Percentiles rank a stretch among this genome's conserved stretches.
Conservation (phyloP, 768 basidiomycete species). For the Aureoboletus auriporus region DNA sequence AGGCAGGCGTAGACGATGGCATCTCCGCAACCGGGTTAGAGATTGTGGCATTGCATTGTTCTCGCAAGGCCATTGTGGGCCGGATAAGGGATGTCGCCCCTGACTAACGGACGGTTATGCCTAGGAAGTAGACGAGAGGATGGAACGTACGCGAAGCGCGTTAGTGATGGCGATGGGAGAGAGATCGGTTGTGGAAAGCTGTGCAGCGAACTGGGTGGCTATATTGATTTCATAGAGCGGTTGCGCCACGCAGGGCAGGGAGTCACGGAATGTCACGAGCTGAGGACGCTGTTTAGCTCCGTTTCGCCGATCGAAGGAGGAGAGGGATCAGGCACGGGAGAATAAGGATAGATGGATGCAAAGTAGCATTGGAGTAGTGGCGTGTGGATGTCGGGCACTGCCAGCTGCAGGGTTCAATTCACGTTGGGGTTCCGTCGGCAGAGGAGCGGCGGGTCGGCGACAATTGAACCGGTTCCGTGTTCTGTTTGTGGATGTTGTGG, state of each 20-base stretch:
- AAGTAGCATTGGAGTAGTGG: not conserved
- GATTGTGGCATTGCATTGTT: too few relatives aligned
- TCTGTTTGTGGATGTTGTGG: slow-evolving; percentile 11
- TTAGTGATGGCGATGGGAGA: slow-evolving; percentile 47
- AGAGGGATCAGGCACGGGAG: not conserved
- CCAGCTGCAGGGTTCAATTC: too few relatives aligned
- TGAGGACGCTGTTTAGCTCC: slow-evolving; percentile 14
- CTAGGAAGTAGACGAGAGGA: slow-evolving; percentile 36
- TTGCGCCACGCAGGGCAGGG: too few relatives aligned
- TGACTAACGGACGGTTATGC: slow-evolving; percentile 10
- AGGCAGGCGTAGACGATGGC: too few relatives aligned
- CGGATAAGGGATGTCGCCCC: slow-evolving; percentile 12
- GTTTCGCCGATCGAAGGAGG: slow-evolving; percentile 14
- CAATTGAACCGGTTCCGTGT: slow-evolving; percentile 26
- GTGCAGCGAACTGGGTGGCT: slow-evolving; percentile 41
- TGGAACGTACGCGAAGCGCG: slow-evolving; percentile 41
- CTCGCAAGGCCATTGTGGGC: slow-evolving; percentile 18
- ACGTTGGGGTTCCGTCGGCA: too few relatives aligned
- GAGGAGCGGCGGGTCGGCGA: not conserved
- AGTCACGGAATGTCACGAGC: too few relatives aligned
- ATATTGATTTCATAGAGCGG: slow-evolving; percentile 5
- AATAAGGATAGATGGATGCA: slow-evolving; percentile 13
- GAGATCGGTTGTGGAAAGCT: slow-evolving; percentile 50
- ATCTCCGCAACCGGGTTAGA: too few relatives aligned
- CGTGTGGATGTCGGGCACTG: not conserved